Evolutionary conservation across 2,329 filamentous ascomycete genomes (phyloP).

Genomic region (Penicillium olsonii): DNA sequence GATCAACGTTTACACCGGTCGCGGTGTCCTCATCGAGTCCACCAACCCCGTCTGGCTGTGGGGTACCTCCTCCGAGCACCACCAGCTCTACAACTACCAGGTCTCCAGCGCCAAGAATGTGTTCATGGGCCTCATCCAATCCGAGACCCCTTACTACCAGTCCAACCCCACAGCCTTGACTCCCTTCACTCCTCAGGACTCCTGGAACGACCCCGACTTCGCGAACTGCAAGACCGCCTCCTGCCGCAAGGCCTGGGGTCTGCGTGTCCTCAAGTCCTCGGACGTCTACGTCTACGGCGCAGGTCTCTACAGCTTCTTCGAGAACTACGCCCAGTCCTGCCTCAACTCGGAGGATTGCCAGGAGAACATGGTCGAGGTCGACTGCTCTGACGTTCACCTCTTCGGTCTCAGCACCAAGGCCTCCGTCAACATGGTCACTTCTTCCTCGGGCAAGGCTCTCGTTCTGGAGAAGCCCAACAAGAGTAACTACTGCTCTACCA

Average conservation of each 20-base stretch:
- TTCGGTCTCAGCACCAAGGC: conserved; percentile 76
- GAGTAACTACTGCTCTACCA: conserved; percentile 47
- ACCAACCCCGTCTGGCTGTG: conserved; percentile 80
- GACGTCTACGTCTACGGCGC: conserved; percentile 71
- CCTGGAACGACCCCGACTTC: conserved; percentile 64
- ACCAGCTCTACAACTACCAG: conserved; percentile 76
- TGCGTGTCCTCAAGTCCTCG: conserved; percentile 68
- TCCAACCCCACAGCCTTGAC: conserved; percentile 72
- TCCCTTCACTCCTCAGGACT: conserved; percentile 38
- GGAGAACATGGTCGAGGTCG: conserved; percentile 73
- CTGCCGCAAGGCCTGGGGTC: conserved; percentile 76
- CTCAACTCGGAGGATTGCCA: conserved; percentile 70
- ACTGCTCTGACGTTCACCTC: conserved; percentile 64
- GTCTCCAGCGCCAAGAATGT: conserved; percentile 74
- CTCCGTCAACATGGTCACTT: conserved; percentile 69
- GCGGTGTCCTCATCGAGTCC: conserved; percentile 78
- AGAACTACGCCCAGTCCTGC: conserved; percentile 76
- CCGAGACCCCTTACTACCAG: conserved; percentile 85
- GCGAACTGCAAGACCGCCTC: conserved; percentile 54
- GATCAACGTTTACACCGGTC: conserved; percentile 79
- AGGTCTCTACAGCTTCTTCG: conserved; percentile 79
- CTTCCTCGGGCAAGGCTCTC: conserved; percentile 33
- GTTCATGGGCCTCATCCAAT: conserved; percentile 82
- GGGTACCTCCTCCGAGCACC: conserved; percentile 67
- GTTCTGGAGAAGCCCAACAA: conserved; percentile 43